Conservation (phyloP, 768 basidiomycete species). For the Trametes punicea region DNA sequence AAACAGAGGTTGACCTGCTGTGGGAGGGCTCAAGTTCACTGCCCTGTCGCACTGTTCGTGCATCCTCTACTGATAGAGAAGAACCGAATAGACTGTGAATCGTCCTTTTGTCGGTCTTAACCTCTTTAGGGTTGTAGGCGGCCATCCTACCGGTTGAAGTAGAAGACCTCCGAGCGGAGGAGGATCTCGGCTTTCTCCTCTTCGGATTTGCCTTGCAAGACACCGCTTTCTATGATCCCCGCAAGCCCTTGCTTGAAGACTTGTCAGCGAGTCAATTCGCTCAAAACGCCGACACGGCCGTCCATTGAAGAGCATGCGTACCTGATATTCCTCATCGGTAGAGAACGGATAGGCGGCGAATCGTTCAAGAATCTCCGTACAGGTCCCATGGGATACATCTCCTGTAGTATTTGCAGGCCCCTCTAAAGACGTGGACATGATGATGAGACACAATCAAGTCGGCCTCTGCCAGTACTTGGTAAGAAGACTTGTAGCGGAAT, state of each 20-base stretch:
- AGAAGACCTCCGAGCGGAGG: conserved; percentile 59
- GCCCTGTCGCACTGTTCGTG: conserved; percentile 1
- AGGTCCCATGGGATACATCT: not conserved
- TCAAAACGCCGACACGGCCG: not conserved
- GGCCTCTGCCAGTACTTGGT: no score
- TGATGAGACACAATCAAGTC: no score
- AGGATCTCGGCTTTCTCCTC: conserved; percentile 46
- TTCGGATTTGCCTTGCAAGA: conserved; percentile 34
- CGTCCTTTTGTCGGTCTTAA: not conserved
- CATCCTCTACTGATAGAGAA: conserved; percentile 30
- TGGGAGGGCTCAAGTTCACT: not conserved
- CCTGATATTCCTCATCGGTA: conserved; percentile 58
- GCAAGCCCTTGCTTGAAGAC: conserved; percentile 60
- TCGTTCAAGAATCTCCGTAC: conserved; percentile 14
- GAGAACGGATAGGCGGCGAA: conserved; percentile 51
- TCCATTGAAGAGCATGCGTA: conserved; percentile 26
- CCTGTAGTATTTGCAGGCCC: not conserved
- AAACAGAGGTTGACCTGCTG: not conserved
- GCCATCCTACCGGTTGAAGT: conserved; percentile 62
- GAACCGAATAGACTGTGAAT: conserved; percentile 33
- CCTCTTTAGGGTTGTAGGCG: no score
- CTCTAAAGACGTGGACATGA: no score
- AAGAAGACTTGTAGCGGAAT: no score
- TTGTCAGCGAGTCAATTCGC: not conserved
- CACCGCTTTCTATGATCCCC: conserved; percentile 46